A percentile compares a stretch with the other conserved stretches of the same genome.
Conservation (phyloP, 495 filamentous ascomycete genomes). For the Lophiostoma macrostomum region DNA sequence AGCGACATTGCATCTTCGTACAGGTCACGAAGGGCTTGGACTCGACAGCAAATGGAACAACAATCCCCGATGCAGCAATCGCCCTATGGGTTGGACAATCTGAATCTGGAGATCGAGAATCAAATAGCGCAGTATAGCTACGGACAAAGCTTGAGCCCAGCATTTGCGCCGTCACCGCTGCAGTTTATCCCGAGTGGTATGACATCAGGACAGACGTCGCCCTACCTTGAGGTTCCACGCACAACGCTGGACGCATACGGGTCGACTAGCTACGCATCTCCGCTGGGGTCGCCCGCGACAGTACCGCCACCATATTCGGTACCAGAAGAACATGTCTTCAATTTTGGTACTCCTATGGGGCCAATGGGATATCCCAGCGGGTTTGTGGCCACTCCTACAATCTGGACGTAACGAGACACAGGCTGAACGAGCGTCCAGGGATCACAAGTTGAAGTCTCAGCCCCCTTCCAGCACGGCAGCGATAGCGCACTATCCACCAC, state of each 20-base stretch:
- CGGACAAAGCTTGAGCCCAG: slow-evolving; percentile 40
- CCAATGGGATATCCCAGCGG: slow-evolving; percentile 35
- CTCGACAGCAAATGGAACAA: slow-evolving; percentile 32
- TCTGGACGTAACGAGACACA: slow-evolving; percentile 35
- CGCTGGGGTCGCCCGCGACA: slow-evolving; percentile 31
- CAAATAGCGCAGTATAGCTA: slow-evolving; percentile 35
- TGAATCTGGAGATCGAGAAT: slow-evolving; percentile 35
- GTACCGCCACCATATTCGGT: slow-evolving; percentile 27
- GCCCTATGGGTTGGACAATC: slow-evolving; percentile 23
- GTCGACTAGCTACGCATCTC: slow-evolving; percentile 29
- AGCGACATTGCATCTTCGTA: slow-evolving; percentile 34
- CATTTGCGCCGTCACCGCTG: slow-evolving; percentile 42
- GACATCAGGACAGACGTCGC: slow-evolving; percentile 29
- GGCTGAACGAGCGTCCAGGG: slow-evolving; percentile 36
- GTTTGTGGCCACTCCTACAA: slow-evolving; percentile 37
- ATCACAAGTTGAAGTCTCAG: slow-evolving; percentile 24
- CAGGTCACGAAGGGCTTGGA: slow-evolving; percentile 33
- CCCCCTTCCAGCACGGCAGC: slow-evolving; percentile 7
- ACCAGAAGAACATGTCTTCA: slow-evolving; percentile 32
- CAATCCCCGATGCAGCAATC: slow-evolving; percentile 23
- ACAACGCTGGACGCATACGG: slow-evolving; percentile 26
- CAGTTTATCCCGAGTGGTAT: slow-evolving; percentile 27
- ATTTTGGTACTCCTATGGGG: slow-evolving; percentile 29
- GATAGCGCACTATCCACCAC: neutral
- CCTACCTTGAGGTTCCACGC: slow-evolving; percentile 40